These are phyloP conservation scores for Kregervanrija delftensis DNA, from an alignment of 805 yeast genomes.

Conservation along the genomic window DNA sequence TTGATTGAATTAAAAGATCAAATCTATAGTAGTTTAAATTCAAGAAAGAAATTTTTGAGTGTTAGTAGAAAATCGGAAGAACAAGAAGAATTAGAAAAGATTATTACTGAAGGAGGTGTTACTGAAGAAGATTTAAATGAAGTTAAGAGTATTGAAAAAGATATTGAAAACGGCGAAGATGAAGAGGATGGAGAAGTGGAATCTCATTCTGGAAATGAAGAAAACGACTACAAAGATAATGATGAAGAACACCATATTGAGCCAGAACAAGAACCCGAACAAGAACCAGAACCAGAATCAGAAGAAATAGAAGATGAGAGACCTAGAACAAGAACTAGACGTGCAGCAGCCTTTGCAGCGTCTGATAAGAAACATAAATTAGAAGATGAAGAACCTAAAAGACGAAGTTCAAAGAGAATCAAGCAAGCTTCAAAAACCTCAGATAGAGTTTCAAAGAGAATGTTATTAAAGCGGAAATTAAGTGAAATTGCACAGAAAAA, in stretches of 20 bases:
- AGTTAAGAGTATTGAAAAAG: conserved; percentile 3
- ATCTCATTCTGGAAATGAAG: conserved; percentile 5
- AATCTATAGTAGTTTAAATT: conserved; percentile 45
- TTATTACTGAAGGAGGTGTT: conserved; percentile 21
- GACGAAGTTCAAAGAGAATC: conserved; percentile 23
- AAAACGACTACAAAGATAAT: conserved; percentile 12
- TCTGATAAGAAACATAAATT: not conserved
- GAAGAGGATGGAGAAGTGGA: conserved; percentile 29
- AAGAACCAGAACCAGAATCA: conserved; percentile 1
- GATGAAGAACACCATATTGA: conserved; percentile 13
- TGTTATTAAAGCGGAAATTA: conserved; percentile 25
- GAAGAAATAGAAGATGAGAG: conserved; percentile 15
- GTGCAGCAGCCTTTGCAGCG: conserved; percentile 22
- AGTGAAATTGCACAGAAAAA: conserved; percentile 29
- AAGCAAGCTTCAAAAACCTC: conserved; percentile 27
- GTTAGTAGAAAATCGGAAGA: conserved; percentile 33
- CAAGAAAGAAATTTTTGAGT: conserved; percentile 51
- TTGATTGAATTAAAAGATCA: conserved; percentile 45
- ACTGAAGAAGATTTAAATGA: conserved; percentile 1
- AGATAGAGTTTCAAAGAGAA: conserved; percentile 30
- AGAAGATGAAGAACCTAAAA: conserved; percentile 1
- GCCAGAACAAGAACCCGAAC: conserved; percentile 3
- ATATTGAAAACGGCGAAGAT: conserved; percentile 28
- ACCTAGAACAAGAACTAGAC: conserved; percentile 21
- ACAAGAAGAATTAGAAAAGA: conserved; percentile 17